phyloP scores from a whole-genome alignment of 129 eudicot species.

The carrot (Daucus carota) region DNA sequence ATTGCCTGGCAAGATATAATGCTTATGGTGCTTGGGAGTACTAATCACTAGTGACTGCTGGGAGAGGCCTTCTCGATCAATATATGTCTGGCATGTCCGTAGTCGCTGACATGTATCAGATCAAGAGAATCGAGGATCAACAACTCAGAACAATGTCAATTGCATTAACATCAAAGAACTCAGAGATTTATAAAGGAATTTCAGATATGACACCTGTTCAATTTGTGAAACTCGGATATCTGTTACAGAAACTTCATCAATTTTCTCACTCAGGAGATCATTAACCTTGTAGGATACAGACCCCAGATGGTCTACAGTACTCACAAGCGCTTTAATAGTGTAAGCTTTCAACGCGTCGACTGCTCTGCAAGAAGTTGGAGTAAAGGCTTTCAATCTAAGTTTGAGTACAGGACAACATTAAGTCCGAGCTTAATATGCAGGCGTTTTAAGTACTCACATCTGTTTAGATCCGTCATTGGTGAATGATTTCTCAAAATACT shows the following conservation, averaged over 20 bases:
- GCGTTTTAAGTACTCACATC: slow-evolving; percentile 42
- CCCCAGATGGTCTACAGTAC: slow-evolving; percentile 96
- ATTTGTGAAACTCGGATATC: slow-evolving; percentile 73
- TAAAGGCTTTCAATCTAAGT: not conserved
- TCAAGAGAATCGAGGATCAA: slow-evolving; percentile 8
- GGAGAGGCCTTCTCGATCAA: slow-evolving; percentile 62
- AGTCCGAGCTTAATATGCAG: not conserved
- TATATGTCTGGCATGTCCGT: slow-evolving; percentile 63
- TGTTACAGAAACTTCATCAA: slow-evolving; percentile 75
- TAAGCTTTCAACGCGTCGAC: slow-evolving; percentile 83
- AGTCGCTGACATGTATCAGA: slow-evolving; percentile 40
- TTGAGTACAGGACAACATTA: not conserved
- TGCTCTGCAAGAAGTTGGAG: slow-evolving; percentile 40
- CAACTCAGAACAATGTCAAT: not conserved
- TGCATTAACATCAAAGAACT: slow-evolving; percentile 11
- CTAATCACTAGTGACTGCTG: slow-evolving; percentile 67
- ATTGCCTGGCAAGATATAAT: slow-evolving; percentile 75
- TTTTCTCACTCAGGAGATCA: slow-evolving; percentile 57
- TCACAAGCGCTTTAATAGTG: slow-evolving; percentile 83
- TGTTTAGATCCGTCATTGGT: slow-evolving; percentile 78
- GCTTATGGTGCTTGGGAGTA: slow-evolving; percentile 71
- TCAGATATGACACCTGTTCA: slow-evolving; percentile 67
- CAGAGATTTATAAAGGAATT: slow-evolving; percentile 64
- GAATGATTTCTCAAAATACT: slow-evolving; percentile 82
- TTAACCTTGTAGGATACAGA: slow-evolving; percentile 73